Conservation (phyloP, 768 basidiomycete genomes). For the Fibroporia radiculosa region DNA sequence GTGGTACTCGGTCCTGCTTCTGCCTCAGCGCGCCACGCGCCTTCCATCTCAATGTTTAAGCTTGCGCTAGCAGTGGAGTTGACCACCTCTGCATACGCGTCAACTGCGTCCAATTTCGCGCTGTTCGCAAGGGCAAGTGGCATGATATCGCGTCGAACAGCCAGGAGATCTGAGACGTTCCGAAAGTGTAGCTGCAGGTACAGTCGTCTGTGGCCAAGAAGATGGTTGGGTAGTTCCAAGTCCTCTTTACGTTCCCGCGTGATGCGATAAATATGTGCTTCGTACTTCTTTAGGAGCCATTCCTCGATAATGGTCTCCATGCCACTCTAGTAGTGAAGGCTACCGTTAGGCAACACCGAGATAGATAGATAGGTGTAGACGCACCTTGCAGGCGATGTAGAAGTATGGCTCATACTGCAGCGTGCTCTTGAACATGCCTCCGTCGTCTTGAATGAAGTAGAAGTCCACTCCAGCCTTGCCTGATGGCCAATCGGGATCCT, state of each 20-base stretch:
- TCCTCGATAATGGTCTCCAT: conserved; percentile 89
- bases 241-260: conserved; percentile 86
- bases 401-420: conserved; percentile 94
- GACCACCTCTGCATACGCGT: conserved; percentile 96
- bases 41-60: conserved; percentile 64
- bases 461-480: conserved; percentile 91
- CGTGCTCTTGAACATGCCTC: conserved; percentile 93
- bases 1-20: conserved; percentile 27
- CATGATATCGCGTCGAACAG: conserved; percentile 80
- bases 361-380: conserved; percentile 14
- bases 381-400: conserved; percentile 83
- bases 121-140: conserved; percentile 87
- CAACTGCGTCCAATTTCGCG: conserved; percentile 89
- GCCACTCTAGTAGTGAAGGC: conserved; percentile 55
- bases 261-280: conserved; percentile 76
- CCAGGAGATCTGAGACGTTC: conserved; percentile 87
- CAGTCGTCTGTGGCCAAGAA: conserved; percentile 87
- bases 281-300: conserved; percentile 90
- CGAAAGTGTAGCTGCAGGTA: conserved; percentile 87
- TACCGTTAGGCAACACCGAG: background rate
- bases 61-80: conserved; percentile 61
- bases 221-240: conserved; percentile 89
- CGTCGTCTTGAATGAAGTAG: conserved; percentile 97
- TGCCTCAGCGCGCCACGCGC: conserved; percentile 46
- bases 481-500: conserved; percentile 76